phyloP scores from a whole-genome alignment of 495 filamentous ascomycete species.

The Penicillium ucsense region DNA sequence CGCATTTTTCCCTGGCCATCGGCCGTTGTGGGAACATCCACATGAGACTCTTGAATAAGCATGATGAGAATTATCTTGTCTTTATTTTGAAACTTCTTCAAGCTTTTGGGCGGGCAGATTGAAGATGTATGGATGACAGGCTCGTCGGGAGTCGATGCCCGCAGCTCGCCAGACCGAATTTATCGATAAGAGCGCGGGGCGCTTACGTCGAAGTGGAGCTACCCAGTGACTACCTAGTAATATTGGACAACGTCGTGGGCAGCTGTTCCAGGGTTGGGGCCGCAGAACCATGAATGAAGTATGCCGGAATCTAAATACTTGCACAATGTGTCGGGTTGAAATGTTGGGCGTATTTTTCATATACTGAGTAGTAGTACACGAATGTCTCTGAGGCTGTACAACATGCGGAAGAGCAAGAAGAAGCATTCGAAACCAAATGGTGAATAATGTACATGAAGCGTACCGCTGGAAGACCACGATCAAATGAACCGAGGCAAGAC shows the following conservation, averaged over 20 bases:
- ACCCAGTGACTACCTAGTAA: no score
- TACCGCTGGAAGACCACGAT: slow-evolving; percentile 4
- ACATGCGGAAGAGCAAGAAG: no score
- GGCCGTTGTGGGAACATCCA: slow-evolving; percentile 58
- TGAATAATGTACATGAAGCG: slow-evolving; percentile 22
- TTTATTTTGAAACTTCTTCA: no score
- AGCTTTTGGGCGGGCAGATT: neutral
- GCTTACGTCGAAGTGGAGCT: neutral
- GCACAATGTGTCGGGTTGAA: no score
- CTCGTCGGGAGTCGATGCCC: neutral
- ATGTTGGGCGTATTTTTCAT: no score
- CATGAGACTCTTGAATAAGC: slow-evolving; percentile 56
- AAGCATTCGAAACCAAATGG: neutral
- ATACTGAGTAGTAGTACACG: no score
- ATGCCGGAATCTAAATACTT: no score
- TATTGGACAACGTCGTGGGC: no score
- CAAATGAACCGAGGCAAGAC: neutral
- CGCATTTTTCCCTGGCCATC: slow-evolving; percentile 54
- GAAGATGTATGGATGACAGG: neutral
- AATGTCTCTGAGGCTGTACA: no score
- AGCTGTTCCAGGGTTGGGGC: no score
- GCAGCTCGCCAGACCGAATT: neutral
- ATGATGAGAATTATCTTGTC: slow-evolving; percentile 31
- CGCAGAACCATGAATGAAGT: no score
- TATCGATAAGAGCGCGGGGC: slow-evolving; percentile 15